Evolutionary conservation across 306 rosid species (phyloP).

Genomic region (Trichosanthes truncata): DNA sequence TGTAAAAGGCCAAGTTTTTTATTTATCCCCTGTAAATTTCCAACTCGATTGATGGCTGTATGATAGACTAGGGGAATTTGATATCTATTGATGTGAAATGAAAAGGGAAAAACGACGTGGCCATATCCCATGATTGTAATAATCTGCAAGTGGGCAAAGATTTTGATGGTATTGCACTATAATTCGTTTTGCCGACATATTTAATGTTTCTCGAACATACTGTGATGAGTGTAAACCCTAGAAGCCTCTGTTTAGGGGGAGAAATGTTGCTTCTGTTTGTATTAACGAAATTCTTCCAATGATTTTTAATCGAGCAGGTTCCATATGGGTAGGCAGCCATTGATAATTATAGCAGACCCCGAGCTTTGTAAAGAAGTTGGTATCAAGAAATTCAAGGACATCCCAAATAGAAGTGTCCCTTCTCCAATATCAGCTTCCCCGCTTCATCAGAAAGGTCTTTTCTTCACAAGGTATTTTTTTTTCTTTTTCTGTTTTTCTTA

Average conservation of each 20-base stretch:
- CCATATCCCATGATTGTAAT: background rate
- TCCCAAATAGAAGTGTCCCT: conserved; percentile 76
- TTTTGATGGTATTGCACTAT: conserved; percentile 1
- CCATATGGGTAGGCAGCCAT: conserved; percentile 91
- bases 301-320: conserved; percentile 37
- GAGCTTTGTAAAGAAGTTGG: conserved; percentile 87
- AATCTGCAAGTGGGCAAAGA: background rate
- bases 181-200: background rate
- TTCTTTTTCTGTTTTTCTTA: background rate
- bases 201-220: background rate
- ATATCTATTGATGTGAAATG: background rate
- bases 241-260: background rate
- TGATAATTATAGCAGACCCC: conserved; percentile 73
- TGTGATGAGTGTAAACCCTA: background rate
- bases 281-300: background rate
- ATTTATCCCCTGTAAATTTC: background rate
- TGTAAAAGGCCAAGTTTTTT: background rate
- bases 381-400: conserved; percentile 64
- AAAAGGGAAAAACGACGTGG: background rate
- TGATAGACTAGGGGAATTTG: background rate
- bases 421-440: conserved; percentile 89
- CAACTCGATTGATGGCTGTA: background rate
- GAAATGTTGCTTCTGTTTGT: background rate
- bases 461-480: conserved; percentile 58
- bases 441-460: conserved; percentile 88